Evolutionary conservation across 805 yeast species (phyloP), one percentile per base, ranked within the genome.

Genomic region (Candida awuae): DNA sequence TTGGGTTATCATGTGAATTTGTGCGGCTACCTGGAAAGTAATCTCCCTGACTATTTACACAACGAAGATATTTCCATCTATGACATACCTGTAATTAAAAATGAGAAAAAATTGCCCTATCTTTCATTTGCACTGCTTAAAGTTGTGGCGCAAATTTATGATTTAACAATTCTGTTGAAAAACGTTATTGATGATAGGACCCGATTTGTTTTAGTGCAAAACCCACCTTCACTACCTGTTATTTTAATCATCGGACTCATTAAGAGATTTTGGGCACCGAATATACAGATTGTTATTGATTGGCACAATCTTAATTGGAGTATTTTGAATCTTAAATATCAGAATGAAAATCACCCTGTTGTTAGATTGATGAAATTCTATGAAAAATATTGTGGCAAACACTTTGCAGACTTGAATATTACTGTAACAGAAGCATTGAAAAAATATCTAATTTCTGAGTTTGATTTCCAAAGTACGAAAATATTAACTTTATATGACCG

Each of bases 231-330:
- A 4, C 68, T 92, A 34, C 99, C 99, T 0, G 66, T 86, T 3
- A 60, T 92, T 13, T 72, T 83, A 0, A 63, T 88, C 2, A 68
- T 76, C 0, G 70, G 81, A 2, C 17, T 79, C 1, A 76, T 73
- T 53, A 71, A 73, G 41, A 58, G 63, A 32, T 26, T 74, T 14
- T 59, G 66, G 43, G 55, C 45, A 29, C 61, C 63, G 4, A 68
- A 76, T 2, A 67, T 88, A 4, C 69, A 71, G 52, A 59, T 90
- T 18, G 70, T 92, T 16, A 74, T 92, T 35, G 99, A 92, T 61
- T 92, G 98, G 98, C 99, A 92, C 60, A 92, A 92, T 59, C 67
- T 92, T 50, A 95, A 94, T 29, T 90, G 75, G 58, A 74, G 94
- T 2, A 84, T 92, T 20, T 61, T 92, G 41, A 79, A 81, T 38